Evolutionary conservation across 139 green algal genomes (phyloP).

Genomic region (Monoraphidium neglectum): DNA sequence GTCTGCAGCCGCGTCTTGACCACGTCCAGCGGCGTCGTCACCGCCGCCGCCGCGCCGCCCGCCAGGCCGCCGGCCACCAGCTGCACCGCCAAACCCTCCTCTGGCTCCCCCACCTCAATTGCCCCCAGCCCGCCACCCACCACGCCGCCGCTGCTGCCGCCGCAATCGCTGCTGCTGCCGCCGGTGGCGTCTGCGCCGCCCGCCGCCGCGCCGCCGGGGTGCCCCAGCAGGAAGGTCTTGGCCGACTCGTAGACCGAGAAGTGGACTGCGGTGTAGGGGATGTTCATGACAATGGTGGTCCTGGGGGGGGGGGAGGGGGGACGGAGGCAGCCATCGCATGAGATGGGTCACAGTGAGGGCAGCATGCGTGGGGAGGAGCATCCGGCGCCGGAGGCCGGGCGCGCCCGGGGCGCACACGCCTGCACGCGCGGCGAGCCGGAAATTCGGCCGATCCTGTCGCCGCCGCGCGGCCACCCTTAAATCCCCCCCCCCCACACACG

Average conservation of each 20-base stretch:
- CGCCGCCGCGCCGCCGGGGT: constrained; percentile 6
- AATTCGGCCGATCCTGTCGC: no score
- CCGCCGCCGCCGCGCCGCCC: constrained; percentile 71
- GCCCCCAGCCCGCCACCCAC: no score
- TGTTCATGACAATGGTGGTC: constrained; percentile 93
- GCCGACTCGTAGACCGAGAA: constrained; percentile 91
- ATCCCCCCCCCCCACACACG: no score
- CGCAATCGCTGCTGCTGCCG: no score
- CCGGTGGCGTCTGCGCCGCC: no score
- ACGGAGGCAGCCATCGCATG: no score
- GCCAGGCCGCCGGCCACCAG: constrained; percentile 61
- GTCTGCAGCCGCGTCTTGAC: constrained; percentile 94
- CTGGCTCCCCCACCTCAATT: not conserved
- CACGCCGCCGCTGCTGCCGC: no score
- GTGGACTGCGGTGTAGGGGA: constrained; percentile 94
- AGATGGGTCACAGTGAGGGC: not conserved
- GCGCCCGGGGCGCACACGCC: no score
- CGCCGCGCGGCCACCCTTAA: no score
- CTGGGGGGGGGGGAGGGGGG: constrained; percentile 9
- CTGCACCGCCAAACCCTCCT: constrained; percentile 51
- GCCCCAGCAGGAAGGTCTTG: constrained; percentile 75
- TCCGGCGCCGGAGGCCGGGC: no score
- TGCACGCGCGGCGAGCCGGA: no score
- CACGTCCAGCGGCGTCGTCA: constrained; percentile 90
- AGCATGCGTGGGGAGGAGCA: no score